phyloP scores from a whole-genome alignment of 2,329 filamentous ascomycete genomes.

The Cladosporium halotolerans region DNA sequence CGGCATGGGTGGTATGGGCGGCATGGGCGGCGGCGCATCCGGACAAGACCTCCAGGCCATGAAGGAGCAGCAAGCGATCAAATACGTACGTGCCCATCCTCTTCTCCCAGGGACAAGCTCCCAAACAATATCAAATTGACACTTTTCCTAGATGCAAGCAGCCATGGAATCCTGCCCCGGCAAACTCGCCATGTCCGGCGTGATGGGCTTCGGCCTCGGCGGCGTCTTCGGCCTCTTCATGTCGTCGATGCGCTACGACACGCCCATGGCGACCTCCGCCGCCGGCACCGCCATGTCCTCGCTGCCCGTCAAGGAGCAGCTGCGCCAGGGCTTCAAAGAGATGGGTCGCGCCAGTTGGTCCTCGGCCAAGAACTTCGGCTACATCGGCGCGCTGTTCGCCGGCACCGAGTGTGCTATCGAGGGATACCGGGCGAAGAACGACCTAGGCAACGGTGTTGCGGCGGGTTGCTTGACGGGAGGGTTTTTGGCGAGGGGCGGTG shows the following conservation, averaged over 20 bases:
- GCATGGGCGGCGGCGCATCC: constrained; percentile 16
- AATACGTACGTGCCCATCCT: constrained; percentile 24
- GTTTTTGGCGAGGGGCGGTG: constrained; percentile 76
- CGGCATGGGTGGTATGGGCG: constrained; percentile 16
- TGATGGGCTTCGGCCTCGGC: constrained; percentile 89
- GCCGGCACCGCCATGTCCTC: constrained; percentile 49
- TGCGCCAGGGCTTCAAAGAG: constrained; percentile 81
- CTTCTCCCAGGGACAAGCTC: no score
- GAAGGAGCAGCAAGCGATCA: constrained; percentile 45
- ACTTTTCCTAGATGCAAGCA: constrained; percentile 59
- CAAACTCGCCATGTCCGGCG: constrained; percentile 83
- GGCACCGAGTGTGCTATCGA: constrained; percentile 97
- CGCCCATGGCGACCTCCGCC: constrained; percentile 60
- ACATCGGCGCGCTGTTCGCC: constrained; percentile 83
- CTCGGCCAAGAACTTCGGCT: constrained; percentile 89
- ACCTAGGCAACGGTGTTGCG: constrained; percentile 77
- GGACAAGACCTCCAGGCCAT: constrained; percentile 26
- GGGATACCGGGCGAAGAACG: constrained; percentile 86
- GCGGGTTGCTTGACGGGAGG: constrained; percentile 90
- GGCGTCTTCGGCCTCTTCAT: constrained; percentile 96
- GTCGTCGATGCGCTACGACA: constrained; percentile 98
- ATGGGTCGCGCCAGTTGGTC: constrained; percentile 81
- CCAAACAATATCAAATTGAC: not conserved
- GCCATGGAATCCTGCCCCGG: constrained; percentile 88
- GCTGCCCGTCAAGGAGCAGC: constrained; percentile 76